Conservation (phyloP, 2,329 filamentous ascomycete genomes). For the Cercospora nicotianae region DNA sequence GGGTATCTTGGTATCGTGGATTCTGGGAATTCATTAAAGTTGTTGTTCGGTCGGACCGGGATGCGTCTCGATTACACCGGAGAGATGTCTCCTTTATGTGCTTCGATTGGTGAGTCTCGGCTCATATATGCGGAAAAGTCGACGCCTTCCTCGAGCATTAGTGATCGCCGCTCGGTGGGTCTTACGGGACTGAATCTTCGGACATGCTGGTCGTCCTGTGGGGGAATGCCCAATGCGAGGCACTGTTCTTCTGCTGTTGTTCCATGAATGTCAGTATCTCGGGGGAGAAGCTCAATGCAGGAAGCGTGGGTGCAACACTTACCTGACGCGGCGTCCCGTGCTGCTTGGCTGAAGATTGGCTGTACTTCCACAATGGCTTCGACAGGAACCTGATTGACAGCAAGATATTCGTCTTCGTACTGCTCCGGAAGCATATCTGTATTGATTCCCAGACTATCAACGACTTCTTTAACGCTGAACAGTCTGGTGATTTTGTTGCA, state of each 20-base stretch:
- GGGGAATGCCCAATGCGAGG: neutral
- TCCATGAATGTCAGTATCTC: neutral
- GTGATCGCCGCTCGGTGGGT: neutral
- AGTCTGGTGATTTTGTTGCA: slow-evolving; percentile 19
- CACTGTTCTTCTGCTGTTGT: neutral
- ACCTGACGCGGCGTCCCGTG: slow-evolving; percentile 8
- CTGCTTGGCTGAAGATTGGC: neutral
- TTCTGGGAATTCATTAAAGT: neutral
- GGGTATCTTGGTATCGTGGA: neutral
- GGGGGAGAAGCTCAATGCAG: no score
- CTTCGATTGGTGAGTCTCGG: neutral
- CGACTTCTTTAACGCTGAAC: slow-evolving; percentile 17
- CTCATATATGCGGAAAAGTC: neutral
- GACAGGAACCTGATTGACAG: slow-evolving; percentile 17
- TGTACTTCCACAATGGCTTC: slow-evolving; percentile 15
- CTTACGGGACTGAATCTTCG: slow-evolving; percentile 7
- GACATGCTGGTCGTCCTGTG: neutral
- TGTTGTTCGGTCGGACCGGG: neutral
- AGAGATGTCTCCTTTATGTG: neutral
- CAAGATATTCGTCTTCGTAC: slow-evolving; percentile 20
- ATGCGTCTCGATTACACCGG: neutral
- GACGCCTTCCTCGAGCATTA: slow-evolving; percentile 9
- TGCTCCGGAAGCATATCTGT: slow-evolving; percentile 4
- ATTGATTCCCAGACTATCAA: slow-evolving; percentile 8
- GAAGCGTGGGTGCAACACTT: neutral